Base-by-base conservation (phyloP, 1,284 basidiomycete species). In the Tilletia setariae region DNA sequence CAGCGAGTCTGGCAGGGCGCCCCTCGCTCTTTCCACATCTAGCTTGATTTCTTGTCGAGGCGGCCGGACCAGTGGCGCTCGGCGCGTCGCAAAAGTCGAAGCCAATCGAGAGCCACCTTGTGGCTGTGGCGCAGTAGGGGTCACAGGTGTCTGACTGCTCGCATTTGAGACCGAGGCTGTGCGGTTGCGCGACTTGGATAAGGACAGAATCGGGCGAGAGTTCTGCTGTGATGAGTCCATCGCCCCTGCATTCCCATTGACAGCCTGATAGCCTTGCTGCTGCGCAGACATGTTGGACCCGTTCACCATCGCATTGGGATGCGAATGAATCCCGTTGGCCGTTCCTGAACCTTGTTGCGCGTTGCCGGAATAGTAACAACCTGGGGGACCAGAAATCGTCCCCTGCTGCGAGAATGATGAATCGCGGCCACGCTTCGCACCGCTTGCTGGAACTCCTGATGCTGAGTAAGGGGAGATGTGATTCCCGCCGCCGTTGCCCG, bases 71-170 rank as follows among this genome's bases (percentile, higher is more conserved):
- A 59, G 53, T 21, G 53, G 53, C 9, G 53, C 23, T 15, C 53
- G 53, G 25, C 53, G 53, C 53, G 53, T 59, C 1, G 53, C 53
- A 30, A 59, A 59, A 6, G 53, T 59, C 21, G 53, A 59, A 19
- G 53, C 53, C 23, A 59, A 30, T 7, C 53, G 53, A 2, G 47
- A 49, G 8, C 47, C 47, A 8, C 23, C 53, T 59, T 7, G 16
- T 19, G 53, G 13, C 4, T 21, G 19, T 30, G 53, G 32, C 8
- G 25, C 53, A 23, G 19, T 30, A 28, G 53, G 1, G 23, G 53
- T 28, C 23, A 30, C 16, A 23, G 53, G 23, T 59, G 21, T 59
- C 11, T 21, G 53, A 2, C 23, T 21, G 9, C 23, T 23, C 19
- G 19, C 21, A 16, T 6, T 30, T 30, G 53, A 16, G 23, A 28